Base-by-base conservation (phyloP, 495 filamentous ascomycete genomes). In the Amorphotheca resinae region DNA sequence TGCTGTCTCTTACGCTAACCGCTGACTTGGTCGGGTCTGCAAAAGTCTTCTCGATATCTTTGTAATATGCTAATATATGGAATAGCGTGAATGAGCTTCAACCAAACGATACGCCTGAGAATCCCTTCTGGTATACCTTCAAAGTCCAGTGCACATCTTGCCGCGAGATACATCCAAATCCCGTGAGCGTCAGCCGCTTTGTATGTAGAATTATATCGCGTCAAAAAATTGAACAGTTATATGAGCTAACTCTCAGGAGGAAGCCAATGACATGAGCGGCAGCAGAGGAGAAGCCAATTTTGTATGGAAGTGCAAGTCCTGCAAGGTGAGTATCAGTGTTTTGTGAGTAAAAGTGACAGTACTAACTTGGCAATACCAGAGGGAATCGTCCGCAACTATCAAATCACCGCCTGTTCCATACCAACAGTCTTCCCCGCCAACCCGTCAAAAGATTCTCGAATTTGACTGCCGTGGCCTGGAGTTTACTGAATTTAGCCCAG, bases 241-340 rank as follows among this genome's bases (percentile, higher is more conserved):
- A 9, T 18, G 22, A 14, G 39, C 37, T 49, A 30, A 50, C 33
- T n/a, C 18, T 5, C 23, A 3, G 9, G 37, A 96, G 87, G 87
- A 93, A 55, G 68, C 61, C 39, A 80, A 87, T 53, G 89, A 94
- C 41, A 77, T 93, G 54, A 86, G 84, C 42, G 87, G 86, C 12
- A 93, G 86, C 61, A 75, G 84, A 36, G 91, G 91, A 34, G 88
- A 96, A 62, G 93, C 91, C 7, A 95, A 95, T 63, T 95, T 98
- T 59, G 91, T 98, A 35, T 96, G 89, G 89, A 84, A 77, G 57
- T 98, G 91, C 70, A 93, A 86, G 60, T 80, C 84, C 50, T 98
- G 86, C 74, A 79, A 76, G 68, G 84, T 85, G 52, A 8, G 51
- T 8, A n/a, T 21, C 5, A 28, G 7, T 48, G 18, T 28, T 32